Evolutionary conservation across 2,329 filamentous ascomycete species (phyloP).

Genomic region (Malbranchea zuffiana): DNA sequence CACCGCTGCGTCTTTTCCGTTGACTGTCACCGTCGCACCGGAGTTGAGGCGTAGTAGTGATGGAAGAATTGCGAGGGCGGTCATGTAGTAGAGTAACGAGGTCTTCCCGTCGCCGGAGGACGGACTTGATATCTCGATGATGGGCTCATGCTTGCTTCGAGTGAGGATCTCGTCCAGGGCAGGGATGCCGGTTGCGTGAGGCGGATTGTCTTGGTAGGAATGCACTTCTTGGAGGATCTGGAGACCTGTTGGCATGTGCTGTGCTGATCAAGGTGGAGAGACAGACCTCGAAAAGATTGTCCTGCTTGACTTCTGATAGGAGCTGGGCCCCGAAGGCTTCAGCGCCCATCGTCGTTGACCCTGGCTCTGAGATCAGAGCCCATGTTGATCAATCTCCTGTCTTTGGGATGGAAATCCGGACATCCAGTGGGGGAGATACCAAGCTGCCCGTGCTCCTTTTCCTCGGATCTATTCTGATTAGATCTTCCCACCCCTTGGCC

Average conservation of each 20-base stretch:
- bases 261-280: background rate
- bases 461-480: too few relatives aligned
- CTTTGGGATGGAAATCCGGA: too few relatives aligned
- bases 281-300: slow-evolving; percentile 42
- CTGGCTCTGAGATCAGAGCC: background rate
- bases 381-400: too few relatives aligned
- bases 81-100: slow-evolving; percentile 47
- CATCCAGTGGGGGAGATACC: too few relatives aligned
- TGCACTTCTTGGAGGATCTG: slow-evolving; percentile 6
- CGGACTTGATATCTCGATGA: slow-evolving; percentile 46
- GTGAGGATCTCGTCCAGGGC: slow-evolving; percentile 7
- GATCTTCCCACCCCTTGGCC: too few relatives aligned
- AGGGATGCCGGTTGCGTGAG: slow-evolving; percentile 2
- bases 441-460: too few relatives aligned
- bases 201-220: background rate
- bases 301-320: slow-evolving; percentile 41
- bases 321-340: slow-evolving; percentile 41
- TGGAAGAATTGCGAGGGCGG: slow-evolving; percentile 43
- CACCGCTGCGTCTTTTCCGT: slow-evolving; percentile 40
- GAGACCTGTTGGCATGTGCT: background rate
- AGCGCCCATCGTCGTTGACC: slow-evolving; percentile 10
- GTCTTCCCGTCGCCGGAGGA: slow-evolving; percentile 47
- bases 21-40: slow-evolving; percentile 26
- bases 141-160: slow-evolving; percentile 21
- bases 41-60: slow-evolving; percentile 17